These are phyloP conservation scores for Eremothecium cymbalariae DNA, from an alignment of 1,139 yeast species.

Conservation along the genomic window DNA sequence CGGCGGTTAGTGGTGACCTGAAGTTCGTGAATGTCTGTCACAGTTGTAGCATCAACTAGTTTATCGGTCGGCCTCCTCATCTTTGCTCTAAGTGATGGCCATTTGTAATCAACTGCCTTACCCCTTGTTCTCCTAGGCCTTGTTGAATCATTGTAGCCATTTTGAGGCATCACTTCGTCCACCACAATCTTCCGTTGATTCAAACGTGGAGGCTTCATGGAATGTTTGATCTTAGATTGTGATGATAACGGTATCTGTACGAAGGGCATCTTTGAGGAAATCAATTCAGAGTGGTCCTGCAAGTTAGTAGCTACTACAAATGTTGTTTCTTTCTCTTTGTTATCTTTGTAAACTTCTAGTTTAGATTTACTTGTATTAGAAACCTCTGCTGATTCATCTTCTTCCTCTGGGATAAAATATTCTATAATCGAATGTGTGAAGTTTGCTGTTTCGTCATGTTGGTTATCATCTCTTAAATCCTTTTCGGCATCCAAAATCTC, in stretches of 20 bases:
- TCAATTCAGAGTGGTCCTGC: neutral
- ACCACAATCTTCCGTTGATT: constrained; percentile 25
- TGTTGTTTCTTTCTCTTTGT: constrained; percentile 4
- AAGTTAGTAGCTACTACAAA: constrained; percentile 2
- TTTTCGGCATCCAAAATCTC: constrained; percentile 7
- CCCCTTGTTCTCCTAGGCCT: constrained; percentile 40
- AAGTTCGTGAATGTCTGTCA: constrained; percentile 27
- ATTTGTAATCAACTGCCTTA: constrained; percentile 55
- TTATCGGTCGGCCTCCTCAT: constrained; percentile 61
- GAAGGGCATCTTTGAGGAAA: constrained; percentile 7
- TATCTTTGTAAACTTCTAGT: constrained; percentile 20
- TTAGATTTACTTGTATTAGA: constrained; percentile 15
- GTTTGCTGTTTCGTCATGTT: constrained; percentile 18
- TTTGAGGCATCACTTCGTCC: constrained; percentile 35
- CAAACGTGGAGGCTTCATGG: constrained; percentile 30
- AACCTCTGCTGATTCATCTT: constrained; percentile 1
- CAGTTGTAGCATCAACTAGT: constrained; percentile 47
- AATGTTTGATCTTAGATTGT: constrained; percentile 24
- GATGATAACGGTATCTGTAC: constrained; percentile 11
- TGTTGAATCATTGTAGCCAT: constrained; percentile 18
- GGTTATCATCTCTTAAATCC: constrained; percentile 11
- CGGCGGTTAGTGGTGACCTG: constrained; percentile 18
- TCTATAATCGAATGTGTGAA: constrained; percentile 29
- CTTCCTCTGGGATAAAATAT: constrained; percentile 29
- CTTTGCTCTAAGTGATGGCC: constrained; percentile 60